Base-by-base conservation (phyloP, 805 yeast genomes). In the Kodamaea laetipori region DNA sequence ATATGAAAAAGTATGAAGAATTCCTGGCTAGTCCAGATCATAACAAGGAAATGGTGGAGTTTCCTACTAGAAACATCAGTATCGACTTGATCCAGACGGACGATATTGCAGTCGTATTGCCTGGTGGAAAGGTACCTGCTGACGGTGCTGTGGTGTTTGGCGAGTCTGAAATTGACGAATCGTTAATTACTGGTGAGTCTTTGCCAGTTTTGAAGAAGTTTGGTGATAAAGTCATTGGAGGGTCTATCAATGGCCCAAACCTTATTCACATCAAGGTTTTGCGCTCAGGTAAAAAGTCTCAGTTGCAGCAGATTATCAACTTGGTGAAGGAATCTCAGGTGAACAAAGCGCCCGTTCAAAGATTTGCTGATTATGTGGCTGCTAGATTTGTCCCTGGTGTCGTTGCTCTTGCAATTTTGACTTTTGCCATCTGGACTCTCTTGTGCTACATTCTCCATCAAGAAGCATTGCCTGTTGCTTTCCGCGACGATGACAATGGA, bases 111-210 rank as follows among this genome's bases (percentile, higher is more conserved):
- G 74, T 87, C 12, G 75, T 94, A 2, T 71, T 81, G 36, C 95
- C 98, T 0, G 99, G 99, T 8, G 83, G 83, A 41, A 87, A 81
- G 52, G 77, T 94, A 3, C 96, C 98, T 1, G 90, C 96, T 1
- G 99, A 94, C 70, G 99, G 98, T 37, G 60, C 73, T 6, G 81
- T 95, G 12, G 65, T 85, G 1, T 72, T 73, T 50, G 99, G 99
- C 6, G 77, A 77, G 44, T 78, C 96, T 0, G 96, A 86, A 55
- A 76, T 89, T 24, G 92, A 90, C 57, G 99, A 94, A 64, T 84
- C 97, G 2, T 67, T 90, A 17, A 71, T 94, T 44, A 92, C 99
- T 0, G 99, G 99, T 39, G 99, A 94, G 64, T 79, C 96, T 0
- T 58, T 78, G 30, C 90, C 96, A 1, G 82, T 90, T 0, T 62